Conservation (phyloP, 306 rosid species). For the Malus sylvestris region DNA sequence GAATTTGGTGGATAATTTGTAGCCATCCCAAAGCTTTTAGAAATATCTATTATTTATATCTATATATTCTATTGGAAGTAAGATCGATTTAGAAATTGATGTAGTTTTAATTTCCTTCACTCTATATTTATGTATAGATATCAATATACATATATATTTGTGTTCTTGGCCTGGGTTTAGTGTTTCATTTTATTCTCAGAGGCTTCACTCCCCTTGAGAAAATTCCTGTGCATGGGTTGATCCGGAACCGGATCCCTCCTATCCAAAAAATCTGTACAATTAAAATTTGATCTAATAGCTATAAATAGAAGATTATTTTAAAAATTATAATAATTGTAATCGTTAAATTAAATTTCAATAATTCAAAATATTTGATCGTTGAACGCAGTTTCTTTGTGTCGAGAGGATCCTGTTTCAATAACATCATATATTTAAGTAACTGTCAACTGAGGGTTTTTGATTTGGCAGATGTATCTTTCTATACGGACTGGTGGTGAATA, state of each 20-base stretch:
- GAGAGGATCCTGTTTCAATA: not conserved
- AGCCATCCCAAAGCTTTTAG: no score
- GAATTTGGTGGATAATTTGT: not conserved
- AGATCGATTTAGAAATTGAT: no score
- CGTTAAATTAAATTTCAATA: fast-evolving
- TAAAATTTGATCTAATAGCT: no score
- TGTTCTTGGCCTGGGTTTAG: not conserved
- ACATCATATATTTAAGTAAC: not conserved
- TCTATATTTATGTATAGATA: no score
- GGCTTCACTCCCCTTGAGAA: not conserved
- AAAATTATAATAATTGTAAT: no score
- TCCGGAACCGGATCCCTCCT: no score
- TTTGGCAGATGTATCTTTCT: not conserved
- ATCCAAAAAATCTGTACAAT: no score
- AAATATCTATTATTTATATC: no score
- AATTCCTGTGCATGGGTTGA: not conserved
- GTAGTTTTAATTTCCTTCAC: no score
- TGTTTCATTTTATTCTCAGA: not conserved
- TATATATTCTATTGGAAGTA: no score
- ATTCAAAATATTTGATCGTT: fast-evolving
- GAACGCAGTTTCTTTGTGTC: no score
- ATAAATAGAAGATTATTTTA: no score
- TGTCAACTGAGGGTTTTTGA: not conserved
- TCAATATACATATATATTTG: not conserved
- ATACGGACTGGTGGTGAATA: not conserved